Percentiles rank a stretch among this genome's conserved stretches.
Conservation (phyloP, 2,329 filamentous ascomycete genomes). For the Colletotrichum coccodes region DNA sequence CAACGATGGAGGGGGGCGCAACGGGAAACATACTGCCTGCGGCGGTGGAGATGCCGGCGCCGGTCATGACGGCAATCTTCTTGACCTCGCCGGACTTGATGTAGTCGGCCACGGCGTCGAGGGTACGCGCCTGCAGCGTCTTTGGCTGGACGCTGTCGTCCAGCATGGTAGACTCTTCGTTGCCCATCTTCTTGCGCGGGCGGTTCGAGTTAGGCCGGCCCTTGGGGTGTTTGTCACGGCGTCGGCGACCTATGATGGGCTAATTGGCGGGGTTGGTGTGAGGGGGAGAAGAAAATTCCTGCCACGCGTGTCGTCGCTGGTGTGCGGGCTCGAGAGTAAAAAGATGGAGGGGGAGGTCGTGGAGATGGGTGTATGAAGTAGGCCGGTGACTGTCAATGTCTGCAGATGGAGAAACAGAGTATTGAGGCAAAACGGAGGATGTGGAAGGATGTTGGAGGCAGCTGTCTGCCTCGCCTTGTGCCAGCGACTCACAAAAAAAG, state of each 20-base stretch:
- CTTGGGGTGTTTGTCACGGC: conserved; percentile 46
- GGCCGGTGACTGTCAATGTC: not conserved
- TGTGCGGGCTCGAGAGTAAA: not conserved
- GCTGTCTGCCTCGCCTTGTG: not conserved
- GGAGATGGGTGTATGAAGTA: not conserved
- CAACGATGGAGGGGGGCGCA: too few relatives aligned
- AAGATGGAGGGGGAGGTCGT: not conserved
- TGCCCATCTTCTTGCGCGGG: conserved; percentile 76
- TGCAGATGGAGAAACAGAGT: not conserved
- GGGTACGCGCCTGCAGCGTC: conserved; percentile 73
- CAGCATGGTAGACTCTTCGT: conserved; percentile 78
- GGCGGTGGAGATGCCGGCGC: conserved; percentile 86
- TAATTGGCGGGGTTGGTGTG: conserved; percentile 2
- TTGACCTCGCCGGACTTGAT: conserved; percentile 76
- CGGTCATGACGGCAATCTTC: conserved; percentile 87
- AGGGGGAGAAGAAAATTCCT: not conserved
- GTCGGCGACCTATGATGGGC: conserved; percentile 52
- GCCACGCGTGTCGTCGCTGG: not conserved
- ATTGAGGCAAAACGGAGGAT: not conserved
- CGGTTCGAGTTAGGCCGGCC: conserved; percentile 45
- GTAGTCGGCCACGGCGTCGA: conserved; percentile 82
- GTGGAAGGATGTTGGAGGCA: not conserved
- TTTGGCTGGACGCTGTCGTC: conserved; percentile 71
- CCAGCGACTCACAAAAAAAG: conserved; percentile 11
- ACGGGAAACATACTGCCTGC: conserved; percentile 71